phyloP scores from a whole-genome alignment of 1,139 yeast genomes.

The Taphrina deformans region DNA sequence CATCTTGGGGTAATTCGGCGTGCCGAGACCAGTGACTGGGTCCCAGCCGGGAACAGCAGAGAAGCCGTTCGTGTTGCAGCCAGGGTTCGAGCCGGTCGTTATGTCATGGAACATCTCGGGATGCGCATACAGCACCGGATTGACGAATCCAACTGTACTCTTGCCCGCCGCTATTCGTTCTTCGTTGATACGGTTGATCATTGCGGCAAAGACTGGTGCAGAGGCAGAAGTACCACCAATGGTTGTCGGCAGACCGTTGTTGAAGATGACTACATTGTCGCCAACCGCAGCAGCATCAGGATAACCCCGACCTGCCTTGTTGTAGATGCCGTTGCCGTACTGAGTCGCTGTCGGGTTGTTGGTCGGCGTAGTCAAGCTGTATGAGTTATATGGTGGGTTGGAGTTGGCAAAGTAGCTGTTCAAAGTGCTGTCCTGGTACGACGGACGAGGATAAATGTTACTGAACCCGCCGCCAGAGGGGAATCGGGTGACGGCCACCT shows the following conservation, averaged over 20 bases:
- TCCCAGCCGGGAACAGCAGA: constrained; percentile 17
- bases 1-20: constrained; percentile 9
- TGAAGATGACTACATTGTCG: constrained; percentile 9
- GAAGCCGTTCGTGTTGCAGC: constrained; percentile 29
- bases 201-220: constrained; percentile 14
- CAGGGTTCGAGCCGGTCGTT: constrained; percentile 12
- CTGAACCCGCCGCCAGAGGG: constrained; percentile 25
- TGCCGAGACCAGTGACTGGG: constrained; percentile 27
- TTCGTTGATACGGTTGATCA: constrained; percentile 12
- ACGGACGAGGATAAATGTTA: background rate
- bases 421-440: constrained; percentile 13
- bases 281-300: constrained; percentile 25
- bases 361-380: background rate
- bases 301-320: constrained; percentile 4
- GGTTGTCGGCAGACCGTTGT: background rate
- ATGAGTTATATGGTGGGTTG: background rate
- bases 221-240: constrained; percentile 25
- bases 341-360: constrained; percentile 8
- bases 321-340: constrained; percentile 5
- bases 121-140: constrained; percentile 16
- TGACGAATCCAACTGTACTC: constrained; percentile 17
- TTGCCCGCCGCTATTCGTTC: constrained; percentile 4
- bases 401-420: background rate
- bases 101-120: constrained; percentile 14
- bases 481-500: background rate